Conservation (phyloP, 495 filamentous ascomycete genomes). For the Xylaria scruposa region DNA sequence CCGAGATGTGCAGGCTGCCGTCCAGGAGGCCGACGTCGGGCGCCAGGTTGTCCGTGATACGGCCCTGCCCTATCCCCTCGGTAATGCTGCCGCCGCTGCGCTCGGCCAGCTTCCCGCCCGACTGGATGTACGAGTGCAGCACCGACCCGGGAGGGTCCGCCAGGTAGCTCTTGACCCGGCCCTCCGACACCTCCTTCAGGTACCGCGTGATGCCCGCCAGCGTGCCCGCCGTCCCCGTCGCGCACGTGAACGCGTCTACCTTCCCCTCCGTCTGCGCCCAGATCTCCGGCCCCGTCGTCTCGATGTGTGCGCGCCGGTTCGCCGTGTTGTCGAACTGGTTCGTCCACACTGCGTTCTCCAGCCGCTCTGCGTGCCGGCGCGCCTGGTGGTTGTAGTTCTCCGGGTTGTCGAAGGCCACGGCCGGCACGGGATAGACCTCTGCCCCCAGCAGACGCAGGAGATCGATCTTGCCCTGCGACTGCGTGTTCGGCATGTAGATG, state of each 20-base stretch:
- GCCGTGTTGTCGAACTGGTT: conserved; percentile 98
- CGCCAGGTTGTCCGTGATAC: conserved; percentile 91
- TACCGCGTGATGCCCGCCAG: conserved; percentile 89
- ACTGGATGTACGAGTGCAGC: conserved; percentile 87
- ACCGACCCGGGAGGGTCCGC: conserved; percentile 94
- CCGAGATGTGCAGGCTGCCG: conserved; percentile 82
- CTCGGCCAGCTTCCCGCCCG: conserved; percentile 80
- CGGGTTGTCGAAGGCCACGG: conserved; percentile 94
- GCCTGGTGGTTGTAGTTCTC: conserved; percentile 99
- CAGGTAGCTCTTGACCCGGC: conserved; percentile 84
- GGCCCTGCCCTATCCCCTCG: conserved; percentile 96
- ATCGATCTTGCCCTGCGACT: conserved; percentile 97
- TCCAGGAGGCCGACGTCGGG: conserved; percentile 86
- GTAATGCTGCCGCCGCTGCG: conserved; percentile 91
- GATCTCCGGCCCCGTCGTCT: conserved; percentile 96
- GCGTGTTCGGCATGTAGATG: conserved; percentile 99
- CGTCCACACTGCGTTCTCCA: conserved; percentile 96
- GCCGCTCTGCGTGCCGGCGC: conserved; percentile 78
- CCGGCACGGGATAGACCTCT: conserved; percentile 98
- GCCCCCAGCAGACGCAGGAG: conserved; percentile 88
- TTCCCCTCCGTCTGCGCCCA: conserved; percentile 92
- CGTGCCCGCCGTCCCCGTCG: conserved; percentile 92
- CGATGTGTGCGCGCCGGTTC: conserved; percentile 92
- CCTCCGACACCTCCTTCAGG: conserved; percentile 81
- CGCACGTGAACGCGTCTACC: conserved; percentile 93